Percentiles rank a stretch among this genome's conserved stretches.
Conservation (phyloP, 139 green algal genomes). For the Coelastrella sp. region DNA sequence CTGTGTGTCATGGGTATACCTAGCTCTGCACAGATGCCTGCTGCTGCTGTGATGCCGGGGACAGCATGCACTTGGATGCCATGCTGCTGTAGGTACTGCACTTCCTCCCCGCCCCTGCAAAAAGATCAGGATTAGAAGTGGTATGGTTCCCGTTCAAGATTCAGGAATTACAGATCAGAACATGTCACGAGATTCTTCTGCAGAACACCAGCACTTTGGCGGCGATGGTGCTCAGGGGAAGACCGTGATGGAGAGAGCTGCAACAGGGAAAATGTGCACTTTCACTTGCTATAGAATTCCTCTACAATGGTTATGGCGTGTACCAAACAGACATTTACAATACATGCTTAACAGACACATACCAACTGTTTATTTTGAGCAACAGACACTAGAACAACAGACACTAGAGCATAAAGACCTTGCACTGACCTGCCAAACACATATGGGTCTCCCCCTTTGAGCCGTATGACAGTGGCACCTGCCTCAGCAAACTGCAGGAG, state of each 20-base stretch:
- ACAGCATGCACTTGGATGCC: conserved; percentile 91
- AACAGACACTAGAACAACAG: background rate
- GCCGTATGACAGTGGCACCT: conserved; percentile 78
- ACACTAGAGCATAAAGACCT: too few relatives aligned
- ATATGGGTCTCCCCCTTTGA: conserved; percentile 96
- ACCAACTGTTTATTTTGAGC: background rate
- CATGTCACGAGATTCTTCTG: background rate
- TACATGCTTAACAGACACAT: too few relatives aligned
- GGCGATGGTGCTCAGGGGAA: too few relatives aligned
- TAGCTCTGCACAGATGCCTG: conserved; percentile 85
- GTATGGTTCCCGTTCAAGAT: background rate
- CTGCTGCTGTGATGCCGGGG: conserved; percentile 84
- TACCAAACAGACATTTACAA: too few relatives aligned
- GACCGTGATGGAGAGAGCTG: too few relatives aligned
- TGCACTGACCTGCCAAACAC: conserved; percentile 85
- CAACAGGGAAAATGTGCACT: too few relatives aligned
- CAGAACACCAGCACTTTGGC: too few relatives aligned
- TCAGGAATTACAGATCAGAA: background rate
- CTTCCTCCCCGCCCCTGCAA: conserved; percentile 92
- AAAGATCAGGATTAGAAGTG: background rate
- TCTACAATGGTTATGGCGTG: too few relatives aligned
- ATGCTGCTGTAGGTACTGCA: conserved; percentile 81
- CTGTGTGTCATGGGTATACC: conserved; percentile 97
- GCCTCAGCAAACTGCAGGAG: conserved; percentile 90
- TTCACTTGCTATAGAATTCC: too few relatives aligned